Conservation (phyloP, 805 yeast genomes). For the Kluyveromyces wickerhamii region DNA sequence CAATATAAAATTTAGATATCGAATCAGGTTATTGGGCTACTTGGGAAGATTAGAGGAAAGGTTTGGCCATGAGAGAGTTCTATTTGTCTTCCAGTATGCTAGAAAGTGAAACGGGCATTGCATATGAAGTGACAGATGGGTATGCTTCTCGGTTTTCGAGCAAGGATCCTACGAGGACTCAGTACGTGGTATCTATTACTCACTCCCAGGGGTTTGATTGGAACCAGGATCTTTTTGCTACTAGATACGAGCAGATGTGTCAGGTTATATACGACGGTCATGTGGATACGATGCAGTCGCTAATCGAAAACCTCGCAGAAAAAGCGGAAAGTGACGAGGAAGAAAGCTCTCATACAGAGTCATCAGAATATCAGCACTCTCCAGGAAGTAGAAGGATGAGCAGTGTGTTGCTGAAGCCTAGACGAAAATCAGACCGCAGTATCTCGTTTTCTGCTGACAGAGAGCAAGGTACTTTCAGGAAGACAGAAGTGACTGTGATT, state of each 20-base stretch:
- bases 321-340: conserved; percentile 7
- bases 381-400: conserved; percentile 12
- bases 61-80: conserved; percentile 1
- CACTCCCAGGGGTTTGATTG: conserved; percentile 71
- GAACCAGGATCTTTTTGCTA: conserved; percentile 71
- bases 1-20: not conserved
- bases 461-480: conserved; percentile 19
- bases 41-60: too few relatives aligned
- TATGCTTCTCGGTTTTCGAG: not conserved
- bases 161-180: not conserved
- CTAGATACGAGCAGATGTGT: conserved; percentile 54
- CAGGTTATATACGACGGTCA: conserved; percentile 32
- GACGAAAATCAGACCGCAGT: conserved; percentile 22
- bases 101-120: conserved; percentile 17
- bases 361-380: conserved; percentile 5
- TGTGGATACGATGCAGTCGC: conserved; percentile 16
- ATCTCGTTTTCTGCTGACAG: conserved; percentile 23
- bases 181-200: conserved; percentile 13
- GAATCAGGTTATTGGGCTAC: too few relatives aligned
- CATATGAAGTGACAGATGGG: conserved; percentile 8
- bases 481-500: conserved; percentile 14
- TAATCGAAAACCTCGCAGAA: conserved; percentile 9
- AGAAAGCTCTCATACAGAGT: conserved; percentile 8
- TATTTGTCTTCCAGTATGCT: conserved; percentile 10
- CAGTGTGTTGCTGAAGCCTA: conserved; percentile 15